Percentiles rank a stretch among this genome's conserved stretches.
phyloP scores from a whole-genome alignment of 495 filamentous ascomycete genomes.

The Hypomontagnella submonticulosa region DNA sequence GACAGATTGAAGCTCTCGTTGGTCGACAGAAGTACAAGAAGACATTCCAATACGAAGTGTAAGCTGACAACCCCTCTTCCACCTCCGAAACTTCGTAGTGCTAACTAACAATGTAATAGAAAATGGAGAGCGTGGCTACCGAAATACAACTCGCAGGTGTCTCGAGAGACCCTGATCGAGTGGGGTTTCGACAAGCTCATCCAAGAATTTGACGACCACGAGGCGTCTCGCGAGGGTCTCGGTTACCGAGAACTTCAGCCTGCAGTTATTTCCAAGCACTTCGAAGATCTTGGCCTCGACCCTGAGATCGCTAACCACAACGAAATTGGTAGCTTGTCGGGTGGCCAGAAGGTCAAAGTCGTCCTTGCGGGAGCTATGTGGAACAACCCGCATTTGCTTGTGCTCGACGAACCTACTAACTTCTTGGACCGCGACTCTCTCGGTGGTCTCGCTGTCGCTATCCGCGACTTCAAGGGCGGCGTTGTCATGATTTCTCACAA shows the following conservation, averaged over 20 bases:
- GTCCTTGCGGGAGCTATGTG: conserved; percentile 98
- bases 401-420: conserved; percentile 98
- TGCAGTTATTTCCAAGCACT: conserved; percentile 95
- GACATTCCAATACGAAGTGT: conserved; percentile 97
- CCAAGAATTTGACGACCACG: conserved; percentile 98
- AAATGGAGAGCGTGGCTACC: conserved; percentile 91
- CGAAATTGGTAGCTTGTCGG: conserved; percentile 94
- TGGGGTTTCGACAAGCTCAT: conserved; percentile 91
- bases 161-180: conserved; percentile 87
- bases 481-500: conserved; percentile 99
- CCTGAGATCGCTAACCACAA: conserved; percentile 99
- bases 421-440: conserved; percentile 98
- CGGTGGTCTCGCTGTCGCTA: conserved; percentile 93
- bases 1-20: conserved; percentile 87
- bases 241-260: conserved; percentile 93
- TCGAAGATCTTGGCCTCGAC: conserved; percentile 94
- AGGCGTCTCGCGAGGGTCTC: conserved; percentile 95
- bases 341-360: conserved; percentile 99
- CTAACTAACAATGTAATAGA: conserved; percentile 50
- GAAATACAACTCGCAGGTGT: conserved; percentile 92
- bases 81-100: background rate
- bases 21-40: conserved; percentile 99
- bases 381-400: conserved; percentile 98
- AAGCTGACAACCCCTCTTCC: conserved; percentile 50
- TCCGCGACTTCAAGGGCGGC: conserved; percentile 96